phyloP scores from a whole-genome alignment of 1,139 yeast species.

The Blastobotrys capitulatus region DNA sequence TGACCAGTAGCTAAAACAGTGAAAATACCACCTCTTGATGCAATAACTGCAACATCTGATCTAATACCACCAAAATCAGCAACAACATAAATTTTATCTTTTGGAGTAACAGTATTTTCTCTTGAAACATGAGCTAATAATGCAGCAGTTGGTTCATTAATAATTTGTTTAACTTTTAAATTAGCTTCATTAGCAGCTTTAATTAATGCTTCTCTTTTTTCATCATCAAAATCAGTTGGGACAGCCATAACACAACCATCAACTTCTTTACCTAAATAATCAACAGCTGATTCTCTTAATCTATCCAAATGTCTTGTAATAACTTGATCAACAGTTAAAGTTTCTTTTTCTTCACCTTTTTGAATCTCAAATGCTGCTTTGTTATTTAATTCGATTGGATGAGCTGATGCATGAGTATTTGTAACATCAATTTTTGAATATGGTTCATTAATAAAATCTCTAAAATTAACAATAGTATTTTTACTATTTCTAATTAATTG shows the following conservation, averaged over 20 bases:
- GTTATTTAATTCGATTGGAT: constrained; percentile 68
- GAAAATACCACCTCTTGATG: constrained; percentile 90
- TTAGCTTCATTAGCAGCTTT: constrained; percentile 67
- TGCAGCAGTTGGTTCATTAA: constrained; percentile 93
- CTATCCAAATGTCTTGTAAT: constrained; percentile 79
- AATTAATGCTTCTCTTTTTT: constrained; percentile 61
- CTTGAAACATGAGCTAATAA: constrained; percentile 61
- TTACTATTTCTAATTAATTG: constrained; percentile 87
- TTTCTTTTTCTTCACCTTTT: constrained; percentile 37
- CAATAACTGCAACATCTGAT: constrained; percentile 91
- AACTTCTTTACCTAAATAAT: constrained; percentile 75
- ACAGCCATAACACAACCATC: constrained; percentile 86
- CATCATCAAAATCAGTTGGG: constrained; percentile 80
- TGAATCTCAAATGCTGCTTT: constrained; percentile 60
- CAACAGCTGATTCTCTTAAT: constrained; percentile 84
- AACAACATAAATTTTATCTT: constrained; percentile 82
- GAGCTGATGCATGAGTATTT: constrained; percentile 58
- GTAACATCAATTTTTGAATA: constrained; percentile 66
- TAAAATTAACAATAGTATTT: constrained; percentile 84
- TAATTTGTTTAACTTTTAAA: constrained; percentile 74
- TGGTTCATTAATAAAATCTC: constrained; percentile 82
- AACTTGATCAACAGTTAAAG: constrained; percentile 67
- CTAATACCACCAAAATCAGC: constrained; percentile 97
- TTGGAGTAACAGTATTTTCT: constrained; percentile 42
- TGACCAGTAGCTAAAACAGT: constrained; percentile 86